phyloP scores from a whole-genome alignment of 2,329 filamentous ascomycete species.

The Stagonosporopsis chrysanthemi region DNA sequence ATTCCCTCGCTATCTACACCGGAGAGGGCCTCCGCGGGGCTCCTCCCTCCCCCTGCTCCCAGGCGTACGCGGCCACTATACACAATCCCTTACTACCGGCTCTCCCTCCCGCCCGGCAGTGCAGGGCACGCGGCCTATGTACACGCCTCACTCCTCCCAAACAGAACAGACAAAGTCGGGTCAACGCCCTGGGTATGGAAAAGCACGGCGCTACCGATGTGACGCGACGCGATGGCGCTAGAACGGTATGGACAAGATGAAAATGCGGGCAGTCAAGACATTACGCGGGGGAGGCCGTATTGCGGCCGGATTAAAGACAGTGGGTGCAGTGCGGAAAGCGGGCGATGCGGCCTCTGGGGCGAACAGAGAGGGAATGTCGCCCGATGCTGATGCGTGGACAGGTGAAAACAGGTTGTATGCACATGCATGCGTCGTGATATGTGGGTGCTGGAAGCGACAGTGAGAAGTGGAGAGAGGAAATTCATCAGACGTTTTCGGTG shows the following conservation, averaged over 20 bases:
- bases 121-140: neutral
- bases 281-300: conserved; percentile 10
- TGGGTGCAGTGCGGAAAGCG: neutral
- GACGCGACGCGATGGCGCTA: neutral
- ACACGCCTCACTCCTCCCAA: neutral
- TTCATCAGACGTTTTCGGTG: conserved; percentile 56
- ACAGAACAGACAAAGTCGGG: conserved; percentile 7
- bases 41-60: too few species aligned
- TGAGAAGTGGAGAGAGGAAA: conserved; percentile 27
- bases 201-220: neutral
- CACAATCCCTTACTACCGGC: neutral
- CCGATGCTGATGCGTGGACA: conserved; percentile 3
- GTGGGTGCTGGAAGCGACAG: conserved; percentile 31
- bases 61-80: neutral
- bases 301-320: conserved; percentile 10
- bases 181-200: conserved; percentile 12
- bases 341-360: neutral
- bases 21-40: too few species aligned
- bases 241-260: conserved; percentile 10
- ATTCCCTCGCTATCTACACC: too few species aligned
- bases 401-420: conserved; percentile 26
- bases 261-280: conserved; percentile 9
- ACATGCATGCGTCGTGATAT: conserved; percentile 39
- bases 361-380: neutral
- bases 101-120: neutral